Percentiles rank a stretch among this genome's conserved stretches.
phyloP scores from a whole-genome alignment of 208 protist genomes.

The Acanthamoeba culbertsoni region DNA sequence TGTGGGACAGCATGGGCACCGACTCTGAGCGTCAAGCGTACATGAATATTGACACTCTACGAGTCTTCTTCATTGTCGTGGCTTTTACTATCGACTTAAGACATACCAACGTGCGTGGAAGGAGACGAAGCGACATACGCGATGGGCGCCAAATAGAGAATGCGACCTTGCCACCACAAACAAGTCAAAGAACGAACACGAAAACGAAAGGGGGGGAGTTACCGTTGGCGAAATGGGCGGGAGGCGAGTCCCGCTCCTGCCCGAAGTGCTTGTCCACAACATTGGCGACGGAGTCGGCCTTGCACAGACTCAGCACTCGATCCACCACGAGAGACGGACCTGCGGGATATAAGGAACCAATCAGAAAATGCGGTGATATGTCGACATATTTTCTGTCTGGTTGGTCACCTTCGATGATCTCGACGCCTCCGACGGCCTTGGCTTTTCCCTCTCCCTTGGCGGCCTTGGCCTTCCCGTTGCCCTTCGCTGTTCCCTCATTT shows the following conservation, averaged over 20 bases:
- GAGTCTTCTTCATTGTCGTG: too few species aligned
- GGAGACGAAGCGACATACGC: not conserved
- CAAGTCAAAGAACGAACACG: not conserved
- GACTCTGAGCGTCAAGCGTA: not conserved
- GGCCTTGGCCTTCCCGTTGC: not conserved
- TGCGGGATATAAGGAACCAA: not conserved
- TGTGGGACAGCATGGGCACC: not conserved
- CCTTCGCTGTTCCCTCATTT: not conserved
- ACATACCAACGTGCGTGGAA: not conserved
- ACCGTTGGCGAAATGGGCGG: not conserved
- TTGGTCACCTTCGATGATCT: conserved; percentile 35
- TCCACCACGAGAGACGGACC: conserved; percentile 37
- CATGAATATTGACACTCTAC: too few species aligned
- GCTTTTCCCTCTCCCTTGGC: not conserved
- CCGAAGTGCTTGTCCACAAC: not conserved
- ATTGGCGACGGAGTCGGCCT: not conserved
- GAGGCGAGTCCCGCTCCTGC: not conserved
- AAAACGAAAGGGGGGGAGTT: not conserved
- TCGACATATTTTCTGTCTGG: too few species aligned
- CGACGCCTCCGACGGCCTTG: not conserved
- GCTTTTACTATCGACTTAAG: not conserved
- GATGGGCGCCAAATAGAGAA: not conserved
- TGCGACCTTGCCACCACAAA: not conserved
- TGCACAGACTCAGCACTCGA: not conserved
- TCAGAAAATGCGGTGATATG: not conserved